phyloP scores from a whole-genome alignment of 257 asterid species.

The Anisodus acutangulus region DNA sequence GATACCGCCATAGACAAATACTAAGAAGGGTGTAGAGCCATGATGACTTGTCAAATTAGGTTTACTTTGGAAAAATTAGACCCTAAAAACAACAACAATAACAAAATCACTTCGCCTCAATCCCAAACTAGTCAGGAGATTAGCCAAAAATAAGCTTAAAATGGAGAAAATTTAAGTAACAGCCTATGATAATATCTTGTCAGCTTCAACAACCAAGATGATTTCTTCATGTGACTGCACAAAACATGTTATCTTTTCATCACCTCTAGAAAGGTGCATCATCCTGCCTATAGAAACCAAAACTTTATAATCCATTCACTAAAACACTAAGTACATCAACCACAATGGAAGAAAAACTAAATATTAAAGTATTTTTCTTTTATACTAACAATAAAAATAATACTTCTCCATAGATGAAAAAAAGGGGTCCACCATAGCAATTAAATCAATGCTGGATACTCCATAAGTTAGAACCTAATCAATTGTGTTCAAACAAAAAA shows the following conservation, averaged over 20 bases:
- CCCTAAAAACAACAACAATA: not conserved
- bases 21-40: not conserved
- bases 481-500: not conserved
- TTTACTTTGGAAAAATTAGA: not conserved
- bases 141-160: not conserved
- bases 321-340: not conserved
- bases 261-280: not conserved
- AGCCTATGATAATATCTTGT: not conserved
- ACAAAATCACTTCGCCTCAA: not conserved
- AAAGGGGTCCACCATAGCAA: not conserved
- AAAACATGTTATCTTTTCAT: not conserved
- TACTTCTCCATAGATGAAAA: not conserved
- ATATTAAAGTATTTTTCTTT: not conserved
- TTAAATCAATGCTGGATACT: too few relatives aligned
- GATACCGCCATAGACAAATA: not conserved
- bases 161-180: not conserved
- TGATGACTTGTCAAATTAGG: slow-evolving; percentile 16
- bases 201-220: not conserved
- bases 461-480: too few relatives aligned
- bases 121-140: not conserved
- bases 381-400: not conserved
- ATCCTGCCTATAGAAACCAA: slow-evolving; percentile 12
- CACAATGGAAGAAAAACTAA: not conserved
- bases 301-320: not conserved
- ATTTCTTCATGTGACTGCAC: not conserved